Evolutionary conservation across 1,139 yeast species (phyloP).

Genomic region (Chernovozyma sophiae-reginae): DNA sequence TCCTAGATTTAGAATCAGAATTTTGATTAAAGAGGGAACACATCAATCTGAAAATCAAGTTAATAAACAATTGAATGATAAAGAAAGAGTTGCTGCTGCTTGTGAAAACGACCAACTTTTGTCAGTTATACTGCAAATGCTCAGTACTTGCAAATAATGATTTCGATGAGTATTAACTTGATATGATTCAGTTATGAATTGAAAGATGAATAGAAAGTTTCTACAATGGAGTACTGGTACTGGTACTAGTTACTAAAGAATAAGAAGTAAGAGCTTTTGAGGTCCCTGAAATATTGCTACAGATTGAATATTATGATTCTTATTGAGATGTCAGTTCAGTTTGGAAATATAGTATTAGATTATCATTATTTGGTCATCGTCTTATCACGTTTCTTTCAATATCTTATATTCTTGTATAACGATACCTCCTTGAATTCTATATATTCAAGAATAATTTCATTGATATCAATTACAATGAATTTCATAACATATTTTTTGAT

Average conservation of each 20-base stretch:
- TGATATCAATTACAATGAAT: slow-evolving; percentile 36
- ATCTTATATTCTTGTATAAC: slow-evolving; percentile 3
- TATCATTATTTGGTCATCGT: too few relatives aligned
- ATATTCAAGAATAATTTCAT: slow-evolving; percentile 36
- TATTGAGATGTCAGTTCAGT: too few relatives aligned
- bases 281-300: too few relatives aligned
- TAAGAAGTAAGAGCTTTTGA: too few relatives aligned
- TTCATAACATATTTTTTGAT: slow-evolving; percentile 33
- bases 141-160: slow-evolving; percentile 61
- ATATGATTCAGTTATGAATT: too few relatives aligned
- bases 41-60: slow-evolving; percentile 97
- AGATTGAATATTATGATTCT: too few relatives aligned
- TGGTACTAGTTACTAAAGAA: too few relatives aligned
- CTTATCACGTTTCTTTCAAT: too few relatives aligned
- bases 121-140: slow-evolving; percentile 87
- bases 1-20: slow-evolving; percentile 73
- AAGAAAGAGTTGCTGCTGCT: slow-evolving; percentile 97
- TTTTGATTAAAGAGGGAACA: slow-evolving; percentile 82
- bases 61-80: slow-evolving; percentile 93
- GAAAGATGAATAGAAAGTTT: too few relatives aligned
- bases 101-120: slow-evolving; percentile 93
- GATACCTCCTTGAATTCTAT: slow-evolving; percentile 22
- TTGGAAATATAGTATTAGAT: too few relatives aligned
- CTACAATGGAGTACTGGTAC: too few relatives aligned
- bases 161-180: too few relatives aligned